A percentile compares a stretch with the other conserved stretches of the same genome.
Evolutionary conservation across 139 green algal species (phyloP).

Genomic region (Medakamo hakoo): DNA sequence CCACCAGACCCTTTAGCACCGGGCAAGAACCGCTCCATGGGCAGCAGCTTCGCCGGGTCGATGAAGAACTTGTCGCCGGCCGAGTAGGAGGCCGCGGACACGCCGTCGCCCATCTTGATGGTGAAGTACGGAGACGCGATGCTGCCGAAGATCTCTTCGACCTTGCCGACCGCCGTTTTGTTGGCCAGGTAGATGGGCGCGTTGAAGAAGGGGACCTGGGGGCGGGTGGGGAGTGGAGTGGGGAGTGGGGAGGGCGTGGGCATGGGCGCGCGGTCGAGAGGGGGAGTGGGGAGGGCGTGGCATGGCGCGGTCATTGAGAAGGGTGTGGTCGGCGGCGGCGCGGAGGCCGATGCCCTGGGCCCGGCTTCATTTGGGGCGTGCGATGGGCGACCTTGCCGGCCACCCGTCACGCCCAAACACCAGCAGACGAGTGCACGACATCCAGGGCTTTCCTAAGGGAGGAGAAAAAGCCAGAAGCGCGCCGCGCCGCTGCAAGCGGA

Average conservation of each 20-base stretch:
- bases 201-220: conserved; percentile 97
- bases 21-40: conserved; percentile 75
- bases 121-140: conserved; percentile 88
- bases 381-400: too few relatives aligned
- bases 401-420: too few relatives aligned
- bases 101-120: conserved; percentile 89
- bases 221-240: neutral
- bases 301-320: too few relatives aligned
- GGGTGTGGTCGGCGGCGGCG: too few relatives aligned
- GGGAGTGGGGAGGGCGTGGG: too few relatives aligned
- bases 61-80: conserved; percentile 96
- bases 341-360: too few relatives aligned
- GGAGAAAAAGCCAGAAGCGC: too few relatives aligned
- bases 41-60: conserved; percentile 74
- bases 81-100: conserved; percentile 80
- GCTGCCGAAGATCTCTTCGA: conserved; percentile 96
- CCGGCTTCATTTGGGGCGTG: too few relatives aligned
- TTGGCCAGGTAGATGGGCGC: conserved; percentile 96
- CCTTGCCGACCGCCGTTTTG: conserved; percentile 92
- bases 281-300: too few relatives aligned
- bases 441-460: too few relatives aligned
- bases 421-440: too few relatives aligned
- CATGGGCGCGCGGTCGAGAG: neutral
- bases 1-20: conserved; percentile 49
- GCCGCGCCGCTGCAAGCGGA: too few relatives aligned